Percentiles rank a stretch among this genome's conserved stretches.
These are phyloP conservation scores for Aspergillus sp. DNA, from an alignment of 2,329 filamentous ascomycete genomes.

Conservation along the genomic window DNA sequence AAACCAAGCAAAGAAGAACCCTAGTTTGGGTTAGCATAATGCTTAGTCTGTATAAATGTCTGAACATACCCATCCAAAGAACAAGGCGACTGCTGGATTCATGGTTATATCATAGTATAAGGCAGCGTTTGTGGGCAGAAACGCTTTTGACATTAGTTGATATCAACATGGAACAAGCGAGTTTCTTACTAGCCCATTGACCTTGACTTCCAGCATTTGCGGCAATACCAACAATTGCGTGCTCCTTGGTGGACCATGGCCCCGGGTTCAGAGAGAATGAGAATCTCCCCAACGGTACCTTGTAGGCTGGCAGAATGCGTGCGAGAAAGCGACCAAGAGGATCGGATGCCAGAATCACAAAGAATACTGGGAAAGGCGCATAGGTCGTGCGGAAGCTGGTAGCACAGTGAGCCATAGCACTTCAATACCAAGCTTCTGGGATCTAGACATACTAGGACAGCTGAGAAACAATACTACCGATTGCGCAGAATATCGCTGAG, in stretches of 20 bases:
- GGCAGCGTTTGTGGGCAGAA: constrained; percentile 56
- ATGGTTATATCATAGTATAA: constrained; percentile 57
- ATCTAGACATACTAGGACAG: not conserved
- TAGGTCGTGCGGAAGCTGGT: constrained; percentile 54
- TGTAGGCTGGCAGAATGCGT: constrained; percentile 50
- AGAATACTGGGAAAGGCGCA: constrained; percentile 61
- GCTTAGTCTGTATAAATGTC: constrained; percentile 40
- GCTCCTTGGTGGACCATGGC: constrained; percentile 59
- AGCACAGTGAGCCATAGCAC: not conserved
- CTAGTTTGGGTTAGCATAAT: constrained; percentile 26
- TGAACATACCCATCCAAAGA: constrained; percentile 63
- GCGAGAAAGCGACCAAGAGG: constrained; percentile 56
- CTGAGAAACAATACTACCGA: not conserved
- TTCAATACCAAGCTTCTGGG: no score
- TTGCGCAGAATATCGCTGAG: not conserved
- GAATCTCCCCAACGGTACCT: constrained; percentile 49
- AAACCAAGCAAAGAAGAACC: not conserved
- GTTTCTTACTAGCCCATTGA: not conserved
- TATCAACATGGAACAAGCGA: constrained; percentile 51
- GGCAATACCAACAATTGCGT: constrained; percentile 48
- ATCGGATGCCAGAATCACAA: constrained; percentile 60
- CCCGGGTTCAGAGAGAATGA: constrained; percentile 57
- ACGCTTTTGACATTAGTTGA: constrained; percentile 54
- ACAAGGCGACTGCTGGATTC: constrained; percentile 54
- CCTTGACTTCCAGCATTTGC: constrained; percentile 1